These are phyloP conservation scores for Pyrenophora tritici-repentis DNA, from an alignment of 2,329 filamentous ascomycete species.

Conservation along the genomic window DNA sequence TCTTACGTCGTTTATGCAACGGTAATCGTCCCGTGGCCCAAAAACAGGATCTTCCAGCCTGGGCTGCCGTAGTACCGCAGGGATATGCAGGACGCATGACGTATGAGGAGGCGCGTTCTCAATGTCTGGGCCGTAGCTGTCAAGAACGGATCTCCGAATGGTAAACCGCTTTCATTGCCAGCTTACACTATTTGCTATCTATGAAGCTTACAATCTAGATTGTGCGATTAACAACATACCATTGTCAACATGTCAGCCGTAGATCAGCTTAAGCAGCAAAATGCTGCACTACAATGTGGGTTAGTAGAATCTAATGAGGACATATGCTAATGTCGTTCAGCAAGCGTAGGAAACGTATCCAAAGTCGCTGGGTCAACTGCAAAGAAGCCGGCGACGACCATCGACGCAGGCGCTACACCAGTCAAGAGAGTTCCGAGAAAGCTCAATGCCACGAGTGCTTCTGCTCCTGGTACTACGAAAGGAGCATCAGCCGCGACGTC, in stretches of 20 bases:
- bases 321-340: constrained; percentile 20
- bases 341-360: constrained; percentile 35
- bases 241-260: constrained; percentile 39
- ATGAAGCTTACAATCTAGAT: no score
- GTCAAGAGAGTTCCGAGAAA: constrained; percentile 33
- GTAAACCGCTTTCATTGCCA: no score
- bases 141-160: no score
- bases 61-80: constrained; percentile 18
- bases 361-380: constrained; percentile 33
- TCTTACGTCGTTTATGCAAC: constrained; percentile 13
- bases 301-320: neutral
- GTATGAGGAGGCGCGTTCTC: constrained; percentile 21
- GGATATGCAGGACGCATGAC: constrained; percentile 22
- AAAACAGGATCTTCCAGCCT: constrained; percentile 27
- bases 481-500: constrained; percentile 14
- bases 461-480: constrained; percentile 3
- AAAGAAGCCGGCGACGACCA: constrained; percentile 33
- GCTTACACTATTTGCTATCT: no score
- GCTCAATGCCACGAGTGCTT: constrained; percentile 15
- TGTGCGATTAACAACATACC: neutral
- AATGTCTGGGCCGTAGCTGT: constrained; percentile 13
- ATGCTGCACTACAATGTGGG: constrained; percentile 49
- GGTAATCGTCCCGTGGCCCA: constrained; percentile 19
- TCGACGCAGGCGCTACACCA: constrained; percentile 24
- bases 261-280: constrained; percentile 50